A percentile compares a stretch with the other conserved stretches of the same genome.
Conservation (phyloP, 306 rosid species). For the Delonix regia region DNA sequence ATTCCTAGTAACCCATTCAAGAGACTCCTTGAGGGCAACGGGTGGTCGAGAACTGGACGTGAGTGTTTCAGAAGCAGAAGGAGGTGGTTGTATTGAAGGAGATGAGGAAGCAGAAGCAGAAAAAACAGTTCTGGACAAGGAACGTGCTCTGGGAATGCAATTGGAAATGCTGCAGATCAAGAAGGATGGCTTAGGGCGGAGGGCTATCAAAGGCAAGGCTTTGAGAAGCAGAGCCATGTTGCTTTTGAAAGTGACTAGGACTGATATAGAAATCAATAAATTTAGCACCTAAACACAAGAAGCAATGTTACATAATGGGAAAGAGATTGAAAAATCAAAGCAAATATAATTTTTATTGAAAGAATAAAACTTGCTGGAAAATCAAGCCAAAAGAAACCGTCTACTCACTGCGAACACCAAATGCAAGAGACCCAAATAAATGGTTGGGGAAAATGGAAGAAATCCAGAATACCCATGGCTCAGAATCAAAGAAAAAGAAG, state of each 20-base stretch:
- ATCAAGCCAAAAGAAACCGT: not conserved
- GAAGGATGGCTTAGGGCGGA: conserved; percentile 54
- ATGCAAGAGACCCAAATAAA: not conserved
- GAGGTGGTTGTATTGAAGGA: conserved; percentile 29
- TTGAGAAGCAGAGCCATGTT: conserved; percentile 61
- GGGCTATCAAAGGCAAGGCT: conserved; percentile 61
- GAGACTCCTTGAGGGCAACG: conserved; percentile 47
- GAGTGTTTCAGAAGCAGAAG: conserved; percentile 53
- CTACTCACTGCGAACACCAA: not conserved
- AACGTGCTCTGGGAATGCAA: conserved; percentile 34
- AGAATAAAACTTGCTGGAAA: conserved; percentile 6
- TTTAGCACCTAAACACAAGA: not conserved
- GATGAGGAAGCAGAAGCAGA: conserved; percentile 43
- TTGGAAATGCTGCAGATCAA: conserved; percentile 40
- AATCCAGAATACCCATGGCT: not conserved
- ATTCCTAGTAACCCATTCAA: conserved; percentile 74
- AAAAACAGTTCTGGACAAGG: conserved; percentile 35
- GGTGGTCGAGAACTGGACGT: conserved; percentile 40
- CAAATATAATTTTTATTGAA: not conserved
- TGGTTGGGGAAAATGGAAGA: not conserved
- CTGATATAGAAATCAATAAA: not conserved
- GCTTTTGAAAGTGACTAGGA: not conserved
- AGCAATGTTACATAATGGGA: not conserved
- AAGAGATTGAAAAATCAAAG: not conserved
- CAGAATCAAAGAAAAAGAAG: not conserved